Conservation (phyloP, 352 stramenopile genomes). For the Phytophthora ohioensis region DNA sequence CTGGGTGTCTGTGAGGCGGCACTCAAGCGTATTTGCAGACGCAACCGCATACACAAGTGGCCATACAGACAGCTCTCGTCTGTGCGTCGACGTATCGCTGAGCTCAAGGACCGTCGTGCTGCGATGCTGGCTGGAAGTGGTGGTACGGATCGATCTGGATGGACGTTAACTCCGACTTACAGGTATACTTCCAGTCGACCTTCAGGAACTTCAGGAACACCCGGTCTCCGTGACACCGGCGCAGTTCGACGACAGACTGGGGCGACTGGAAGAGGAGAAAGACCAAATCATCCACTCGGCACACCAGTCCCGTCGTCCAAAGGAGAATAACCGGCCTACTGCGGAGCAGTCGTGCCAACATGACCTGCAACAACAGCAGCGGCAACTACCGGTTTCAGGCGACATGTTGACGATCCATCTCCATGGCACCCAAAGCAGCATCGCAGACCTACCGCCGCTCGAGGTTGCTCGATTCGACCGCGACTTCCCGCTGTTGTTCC, state of each 20-base stretch:
- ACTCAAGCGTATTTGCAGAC: conserved; percentile 84
- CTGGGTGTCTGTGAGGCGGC: conserved; percentile 82
- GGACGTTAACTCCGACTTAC: background rate
- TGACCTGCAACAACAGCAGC: background rate
- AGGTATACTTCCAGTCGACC: conserved; percentile 1
- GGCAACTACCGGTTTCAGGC: background rate
- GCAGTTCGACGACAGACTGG: conserved; percentile 30
- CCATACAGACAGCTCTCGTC: conserved; percentile 78
- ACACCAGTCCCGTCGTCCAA: conserved; percentile 15
- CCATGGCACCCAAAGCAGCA: conserved; percentile 6
- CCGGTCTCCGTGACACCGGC: background rate
- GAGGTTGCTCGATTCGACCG: conserved; percentile 25
- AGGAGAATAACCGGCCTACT: background rate
- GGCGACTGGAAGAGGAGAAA: conserved; percentile 40
- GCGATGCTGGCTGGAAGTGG: conserved; percentile 8
- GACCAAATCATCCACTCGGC: conserved; percentile 40
- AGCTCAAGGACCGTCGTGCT: conserved; percentile 31
- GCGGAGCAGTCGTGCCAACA: background rate
- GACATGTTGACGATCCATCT: conserved; percentile 15
- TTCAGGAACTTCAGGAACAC: background rate
- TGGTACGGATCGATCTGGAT: conserved; percentile 12
- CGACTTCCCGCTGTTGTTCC: conserved; percentile 41
- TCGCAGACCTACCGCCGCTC: conserved; percentile 11
- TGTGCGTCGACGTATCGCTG: conserved; percentile 56
- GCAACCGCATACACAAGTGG: conserved; percentile 78